Conservation (phyloP, 148 eudicot species). For the Cornus controversa region DNA sequence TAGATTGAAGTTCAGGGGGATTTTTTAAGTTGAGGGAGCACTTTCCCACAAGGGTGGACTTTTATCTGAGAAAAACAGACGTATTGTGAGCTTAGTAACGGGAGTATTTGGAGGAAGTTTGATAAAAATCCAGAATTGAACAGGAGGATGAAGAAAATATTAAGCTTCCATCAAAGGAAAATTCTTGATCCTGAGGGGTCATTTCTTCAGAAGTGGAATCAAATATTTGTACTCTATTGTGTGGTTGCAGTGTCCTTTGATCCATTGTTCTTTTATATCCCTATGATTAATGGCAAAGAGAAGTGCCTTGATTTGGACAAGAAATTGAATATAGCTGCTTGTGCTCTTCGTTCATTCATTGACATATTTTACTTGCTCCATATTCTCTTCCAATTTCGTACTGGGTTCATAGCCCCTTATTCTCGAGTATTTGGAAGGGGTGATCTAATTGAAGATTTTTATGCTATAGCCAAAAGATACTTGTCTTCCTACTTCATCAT, state of each 20-base stretch:
- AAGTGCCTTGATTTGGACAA: slow-evolving; percentile 42
- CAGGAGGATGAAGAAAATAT: too few relatives aligned
- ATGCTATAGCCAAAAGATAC: slow-evolving; percentile 48
- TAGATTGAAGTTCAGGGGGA: too few relatives aligned
- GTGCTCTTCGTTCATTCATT: slow-evolving; percentile 45
- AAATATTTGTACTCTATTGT: slow-evolving; percentile 44
- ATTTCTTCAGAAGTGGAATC: slow-evolving; percentile 55
- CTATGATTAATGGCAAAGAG: slow-evolving; percentile 25
- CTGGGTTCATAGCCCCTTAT: slow-evolving; percentile 49
- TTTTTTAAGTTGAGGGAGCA: too few relatives aligned
- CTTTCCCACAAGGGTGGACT: too few relatives aligned
- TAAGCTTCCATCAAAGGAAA: neutral
- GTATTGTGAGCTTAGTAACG: too few relatives aligned
- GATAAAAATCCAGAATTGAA: too few relatives aligned
- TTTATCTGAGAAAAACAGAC: too few relatives aligned
- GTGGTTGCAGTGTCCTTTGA: slow-evolving; percentile 48
- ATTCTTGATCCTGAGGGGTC: slow-evolving; percentile 50
- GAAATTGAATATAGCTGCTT: slow-evolving; percentile 38
- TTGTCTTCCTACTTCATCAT: slow-evolving; percentile 37
- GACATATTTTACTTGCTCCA: slow-evolving; percentile 52
- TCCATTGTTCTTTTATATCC: slow-evolving; percentile 54
- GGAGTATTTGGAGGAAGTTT: neutral
- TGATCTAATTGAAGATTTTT: slow-evolving; percentile 39
- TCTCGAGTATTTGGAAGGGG: slow-evolving; percentile 60
- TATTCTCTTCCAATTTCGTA: slow-evolving; percentile 49